Conservation (phyloP, 164 flowering plant species). For the Brasenia schreberi region DNA sequence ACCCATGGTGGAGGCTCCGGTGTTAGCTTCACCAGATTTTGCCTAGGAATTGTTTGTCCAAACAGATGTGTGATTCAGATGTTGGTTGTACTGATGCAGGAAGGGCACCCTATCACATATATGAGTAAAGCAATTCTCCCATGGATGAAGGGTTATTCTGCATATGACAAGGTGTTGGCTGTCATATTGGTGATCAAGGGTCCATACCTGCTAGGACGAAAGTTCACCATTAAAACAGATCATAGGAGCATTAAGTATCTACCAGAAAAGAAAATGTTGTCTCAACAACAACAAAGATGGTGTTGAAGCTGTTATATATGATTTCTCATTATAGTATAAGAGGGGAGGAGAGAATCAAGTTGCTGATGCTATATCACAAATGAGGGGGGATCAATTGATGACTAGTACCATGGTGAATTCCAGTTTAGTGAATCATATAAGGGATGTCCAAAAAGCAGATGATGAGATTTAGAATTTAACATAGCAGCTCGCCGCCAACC, state of each 20-base stretch:
- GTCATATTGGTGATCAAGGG: neutral
- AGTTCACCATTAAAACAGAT: constrained; percentile 1
- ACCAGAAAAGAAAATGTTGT: neutral
- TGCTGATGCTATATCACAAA: constrained; percentile 2
- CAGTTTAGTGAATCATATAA: no score
- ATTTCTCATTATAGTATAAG: neutral
- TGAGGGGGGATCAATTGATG: no score
- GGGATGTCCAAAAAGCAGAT: no score
- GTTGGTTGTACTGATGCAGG: neutral
- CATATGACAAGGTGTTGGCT: neutral
- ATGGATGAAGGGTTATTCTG: neutral
- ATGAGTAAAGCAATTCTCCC: neutral
- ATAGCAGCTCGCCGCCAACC: no score
- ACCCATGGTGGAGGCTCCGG: constrained; percentile 1
- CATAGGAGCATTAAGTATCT: constrained; percentile 2
- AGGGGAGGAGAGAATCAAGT: neutral
- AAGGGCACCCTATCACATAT: neutral
- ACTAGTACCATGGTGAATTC: no score
- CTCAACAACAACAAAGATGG: neutral
- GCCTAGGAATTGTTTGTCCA: neutral
- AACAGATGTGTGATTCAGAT: neutral
- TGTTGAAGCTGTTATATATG: neutral
- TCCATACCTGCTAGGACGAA: constrained; percentile 2
- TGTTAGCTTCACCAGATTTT: constrained; percentile 1
- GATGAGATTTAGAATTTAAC: no score